Evolutionary conservation across 164 flowering plant species (phyloP).

Genomic region (Saururus chinensis): DNA sequence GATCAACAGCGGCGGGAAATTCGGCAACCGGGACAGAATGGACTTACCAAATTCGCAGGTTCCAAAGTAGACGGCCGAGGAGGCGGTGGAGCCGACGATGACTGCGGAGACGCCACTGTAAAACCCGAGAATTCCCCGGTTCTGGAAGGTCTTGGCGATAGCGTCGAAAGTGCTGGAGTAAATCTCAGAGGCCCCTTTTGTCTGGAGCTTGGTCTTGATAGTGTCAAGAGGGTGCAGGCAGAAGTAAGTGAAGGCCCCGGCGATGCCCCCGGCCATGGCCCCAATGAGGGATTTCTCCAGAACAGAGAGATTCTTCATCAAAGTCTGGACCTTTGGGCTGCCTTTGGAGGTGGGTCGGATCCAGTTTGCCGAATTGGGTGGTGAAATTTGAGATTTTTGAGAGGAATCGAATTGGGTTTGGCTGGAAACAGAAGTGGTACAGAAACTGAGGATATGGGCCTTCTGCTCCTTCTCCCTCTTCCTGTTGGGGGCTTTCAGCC

Average conservation of each 20-base stretch:
- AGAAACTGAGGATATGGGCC: constrained; percentile 16
- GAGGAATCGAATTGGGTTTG: constrained; percentile 5
- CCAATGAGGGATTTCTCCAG: constrained; percentile 74
- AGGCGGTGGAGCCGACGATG: constrained; percentile 70
- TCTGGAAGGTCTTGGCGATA: constrained; percentile 60
- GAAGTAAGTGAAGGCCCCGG: constrained; percentile 89
- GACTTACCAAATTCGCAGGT: constrained; percentile 97
- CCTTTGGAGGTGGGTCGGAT: constrained; percentile 19
- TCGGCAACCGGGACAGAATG: constrained; percentile 39
- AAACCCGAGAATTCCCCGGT: constrained; percentile 68
- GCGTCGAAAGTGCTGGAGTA: constrained; percentile 66
- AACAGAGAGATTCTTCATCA: constrained; percentile 39
- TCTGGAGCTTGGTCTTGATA: constrained; percentile 87
- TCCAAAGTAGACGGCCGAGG: constrained; percentile 92
- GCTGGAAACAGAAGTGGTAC: constrained; percentile 14
- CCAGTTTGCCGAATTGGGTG: constrained; percentile 17
- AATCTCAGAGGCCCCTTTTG: constrained; percentile 60
- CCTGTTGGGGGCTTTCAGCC: background rate
- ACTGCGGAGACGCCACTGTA: constrained; percentile 93
- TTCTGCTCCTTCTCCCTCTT: background rate
- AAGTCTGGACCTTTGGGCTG: constrained; percentile 21
- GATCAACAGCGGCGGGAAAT: constrained; percentile 53
- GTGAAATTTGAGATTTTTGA: no score
- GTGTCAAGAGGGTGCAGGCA: constrained; percentile 87
- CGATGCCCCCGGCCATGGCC: constrained; percentile 73